Percentiles rank a stretch among this genome's conserved stretches.
phyloP scores from a whole-genome alignment of 1,139 yeast genomes.

The Keqinozyma sinolaborantium region DNA sequence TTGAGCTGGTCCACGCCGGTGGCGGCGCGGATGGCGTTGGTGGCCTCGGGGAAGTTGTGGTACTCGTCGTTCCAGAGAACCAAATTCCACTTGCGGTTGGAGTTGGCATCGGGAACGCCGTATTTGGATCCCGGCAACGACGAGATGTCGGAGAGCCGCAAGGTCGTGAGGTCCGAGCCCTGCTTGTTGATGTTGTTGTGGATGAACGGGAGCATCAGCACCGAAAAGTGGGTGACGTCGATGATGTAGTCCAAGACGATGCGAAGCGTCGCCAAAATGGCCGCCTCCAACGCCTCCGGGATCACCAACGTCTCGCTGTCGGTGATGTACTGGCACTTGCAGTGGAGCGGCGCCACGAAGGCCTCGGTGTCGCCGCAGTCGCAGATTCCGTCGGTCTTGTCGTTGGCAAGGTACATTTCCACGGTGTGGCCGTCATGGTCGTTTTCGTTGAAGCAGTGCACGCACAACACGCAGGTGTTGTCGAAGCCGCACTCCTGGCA shows the following conservation, averaged over 20 bases:
- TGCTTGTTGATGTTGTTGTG: conserved; percentile 22
- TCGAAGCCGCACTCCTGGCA: conserved; percentile 69
- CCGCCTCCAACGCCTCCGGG: conserved; percentile 10
- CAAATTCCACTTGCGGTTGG: conserved; percentile 35
- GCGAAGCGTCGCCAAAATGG: conserved; percentile 28
- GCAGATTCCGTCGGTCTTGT: conserved; percentile 61
- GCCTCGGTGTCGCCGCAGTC: conserved; percentile 93
- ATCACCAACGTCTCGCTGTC: conserved; percentile 4
- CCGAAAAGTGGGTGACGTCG: conserved; percentile 39
- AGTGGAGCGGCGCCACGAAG: conserved; percentile 56
- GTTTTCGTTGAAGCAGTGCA: conserved; percentile 60
- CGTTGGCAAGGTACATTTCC: conserved; percentile 46
- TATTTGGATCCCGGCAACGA: conserved; percentile 27
- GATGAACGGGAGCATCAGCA: conserved; percentile 32
- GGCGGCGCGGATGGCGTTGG: conserved; percentile 36
- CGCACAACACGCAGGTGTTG: conserved; percentile 72
- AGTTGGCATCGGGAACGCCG: conserved; percentile 23
- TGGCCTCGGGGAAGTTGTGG: conserved; percentile 54
- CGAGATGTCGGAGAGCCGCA: conserved; percentile 23
- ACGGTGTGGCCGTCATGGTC: conserved; percentile 69
- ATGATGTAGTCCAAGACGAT: conserved; percentile 46
- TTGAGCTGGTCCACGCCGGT: conserved; percentile 18
- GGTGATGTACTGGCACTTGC: conserved; percentile 32
- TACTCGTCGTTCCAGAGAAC: conserved; percentile 73
- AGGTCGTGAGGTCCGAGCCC: conserved; percentile 17